Conservation (phyloP, 352 stramenopile genomes). For the Saprolegnia parasitica region DNA sequence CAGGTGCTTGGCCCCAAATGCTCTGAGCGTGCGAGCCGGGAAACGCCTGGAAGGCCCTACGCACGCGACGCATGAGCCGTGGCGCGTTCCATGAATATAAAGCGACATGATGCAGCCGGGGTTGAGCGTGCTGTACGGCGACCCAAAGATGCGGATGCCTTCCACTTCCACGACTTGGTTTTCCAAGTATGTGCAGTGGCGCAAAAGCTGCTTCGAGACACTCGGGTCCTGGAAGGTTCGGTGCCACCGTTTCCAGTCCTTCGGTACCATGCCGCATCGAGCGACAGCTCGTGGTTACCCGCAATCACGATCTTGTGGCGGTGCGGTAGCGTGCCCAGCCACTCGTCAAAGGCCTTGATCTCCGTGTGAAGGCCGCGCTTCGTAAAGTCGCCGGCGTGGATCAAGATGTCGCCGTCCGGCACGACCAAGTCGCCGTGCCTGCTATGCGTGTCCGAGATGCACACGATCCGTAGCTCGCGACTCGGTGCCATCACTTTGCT, state of each 20-base stretch:
- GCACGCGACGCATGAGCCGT: background rate
- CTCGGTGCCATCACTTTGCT: too few species aligned
- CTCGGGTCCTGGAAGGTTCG: slow-evolving; percentile 58
- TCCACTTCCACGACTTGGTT: slow-evolving; percentile 64
- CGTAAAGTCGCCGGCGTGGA: slow-evolving; percentile 90
- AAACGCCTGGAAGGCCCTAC: slow-evolving; percentile 59
- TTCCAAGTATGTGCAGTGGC: slow-evolving; percentile 62
- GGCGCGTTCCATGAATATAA: background rate
- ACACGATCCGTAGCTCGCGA: slow-evolving; percentile 42
- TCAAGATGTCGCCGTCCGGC: slow-evolving; percentile 71
- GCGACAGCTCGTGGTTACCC: slow-evolving; percentile 76
- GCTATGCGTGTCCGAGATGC: slow-evolving; percentile 57
- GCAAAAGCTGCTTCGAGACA: slow-evolving; percentile 44
- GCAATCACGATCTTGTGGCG: slow-evolving; percentile 72
- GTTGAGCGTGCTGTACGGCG: slow-evolving; percentile 69
- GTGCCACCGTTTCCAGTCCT: slow-evolving; percentile 41
- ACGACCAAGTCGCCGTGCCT: slow-evolving; percentile 34
- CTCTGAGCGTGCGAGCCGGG: slow-evolving; percentile 57
- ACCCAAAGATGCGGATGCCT: slow-evolving; percentile 71
- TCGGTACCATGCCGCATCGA: slow-evolving; percentile 66
- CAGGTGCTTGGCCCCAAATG: slow-evolving; percentile 65
- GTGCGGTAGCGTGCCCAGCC: slow-evolving; percentile 70
- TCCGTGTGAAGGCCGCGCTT: slow-evolving; percentile 64
- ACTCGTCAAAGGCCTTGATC: slow-evolving; percentile 70
- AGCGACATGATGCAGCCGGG: slow-evolving; percentile 45